Percentiles rank a stretch among this genome's conserved stretches.
Evolutionary conservation across 1,284 basidiomycete species (phyloP).

Genomic region (Sutorius eximius): DNA sequence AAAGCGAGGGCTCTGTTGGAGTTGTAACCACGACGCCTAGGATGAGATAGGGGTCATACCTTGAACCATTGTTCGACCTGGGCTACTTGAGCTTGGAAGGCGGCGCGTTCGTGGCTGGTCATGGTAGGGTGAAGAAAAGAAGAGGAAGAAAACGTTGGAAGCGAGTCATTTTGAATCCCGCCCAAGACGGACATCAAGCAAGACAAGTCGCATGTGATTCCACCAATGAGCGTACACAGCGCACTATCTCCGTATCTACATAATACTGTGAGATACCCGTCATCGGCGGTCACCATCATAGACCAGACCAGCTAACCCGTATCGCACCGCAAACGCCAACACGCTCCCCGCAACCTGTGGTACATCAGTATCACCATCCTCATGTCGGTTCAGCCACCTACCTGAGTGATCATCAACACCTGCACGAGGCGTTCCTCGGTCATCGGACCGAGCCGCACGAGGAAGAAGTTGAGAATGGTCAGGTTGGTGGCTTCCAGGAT

Average conservation of each 20-base stretch:
- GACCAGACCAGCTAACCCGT: slow-evolving; percentile 82
- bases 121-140: slow-evolving; percentile 35
- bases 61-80: slow-evolving; percentile 92
- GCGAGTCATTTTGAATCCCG: slow-evolving; percentile 1
- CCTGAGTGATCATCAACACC: slow-evolving; percentile 73
- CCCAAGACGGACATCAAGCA: not conserved
- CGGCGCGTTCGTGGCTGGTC: slow-evolving; percentile 57
- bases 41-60: slow-evolving; percentile 47
- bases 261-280: not conserved
- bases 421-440: slow-evolving; percentile 75
- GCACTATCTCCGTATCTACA: too few relatives aligned
- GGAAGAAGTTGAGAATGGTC: slow-evolving; percentile 83
- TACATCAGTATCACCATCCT: slow-evolving; percentile 5
- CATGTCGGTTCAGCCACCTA: slow-evolving; percentile 29
- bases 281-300: slow-evolving; percentile 88
- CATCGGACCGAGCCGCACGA: slow-evolving; percentile 80
- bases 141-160: not conserved
- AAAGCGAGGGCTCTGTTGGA: slow-evolving; percentile 77
- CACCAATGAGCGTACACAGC: slow-evolving; percentile 6
- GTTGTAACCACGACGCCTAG: too few relatives aligned
- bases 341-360: slow-evolving; percentile 66
- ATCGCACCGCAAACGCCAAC: slow-evolving; percentile 80
- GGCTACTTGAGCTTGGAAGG: slow-evolving; percentile 81
- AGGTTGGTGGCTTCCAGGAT: slow-evolving; percentile 80
- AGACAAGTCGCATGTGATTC: slow-evolving; percentile 27